Evolutionary conservation across 1,284 basidiomycete genomes (phyloP).

Genomic region (Agroathelia rolfsii): DNA sequence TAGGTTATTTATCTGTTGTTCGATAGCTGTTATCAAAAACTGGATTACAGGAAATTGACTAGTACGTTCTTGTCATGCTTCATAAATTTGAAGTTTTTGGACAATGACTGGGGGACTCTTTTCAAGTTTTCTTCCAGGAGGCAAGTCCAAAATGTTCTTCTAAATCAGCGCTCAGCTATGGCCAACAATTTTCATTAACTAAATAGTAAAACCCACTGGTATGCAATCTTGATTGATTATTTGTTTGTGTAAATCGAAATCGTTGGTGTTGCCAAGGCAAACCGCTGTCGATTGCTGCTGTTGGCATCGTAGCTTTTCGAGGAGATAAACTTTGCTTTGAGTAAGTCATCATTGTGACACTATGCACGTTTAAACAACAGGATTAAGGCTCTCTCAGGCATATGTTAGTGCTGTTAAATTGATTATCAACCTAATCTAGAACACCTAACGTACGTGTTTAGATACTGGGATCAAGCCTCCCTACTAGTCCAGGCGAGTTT

Average conservation of each 20-base stretch:
- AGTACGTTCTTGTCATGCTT: too few species aligned
- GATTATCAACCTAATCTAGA: slow-evolving; percentile 4
- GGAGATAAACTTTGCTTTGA: slow-evolving; percentile 45
- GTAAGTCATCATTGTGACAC: slow-evolving; percentile 21
- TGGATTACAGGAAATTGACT: slow-evolving; percentile 34
- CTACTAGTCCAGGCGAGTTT: slow-evolving; percentile 28
- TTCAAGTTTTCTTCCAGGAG: too few species aligned
- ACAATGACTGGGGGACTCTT: too few species aligned
- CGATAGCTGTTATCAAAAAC: slow-evolving; percentile 8
- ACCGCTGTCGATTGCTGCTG: slow-evolving; percentile 34
- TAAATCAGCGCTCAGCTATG: too few species aligned
- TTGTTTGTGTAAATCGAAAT: too few species aligned
- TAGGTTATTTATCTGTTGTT: slow-evolving; percentile 1
- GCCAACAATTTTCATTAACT: too few species aligned
- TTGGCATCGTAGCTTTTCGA: slow-evolving; percentile 40
- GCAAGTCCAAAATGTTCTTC: too few species aligned
- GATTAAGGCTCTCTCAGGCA: slow-evolving; percentile 1
- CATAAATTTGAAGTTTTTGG: too few species aligned
- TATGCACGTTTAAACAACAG: background rate
- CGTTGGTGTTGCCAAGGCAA: slow-evolving; percentile 35
- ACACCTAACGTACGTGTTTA: slow-evolving; percentile 11
- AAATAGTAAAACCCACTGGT: too few species aligned
- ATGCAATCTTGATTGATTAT: too few species aligned
- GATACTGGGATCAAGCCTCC: slow-evolving; percentile 41
- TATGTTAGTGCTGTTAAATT: slow-evolving; percentile 4